Evolutionary conservation across 2,329 filamentous ascomycete species (phyloP), one percentile per base, ranked within the genome.

Genomic region (Botrytis medusae): DNA sequence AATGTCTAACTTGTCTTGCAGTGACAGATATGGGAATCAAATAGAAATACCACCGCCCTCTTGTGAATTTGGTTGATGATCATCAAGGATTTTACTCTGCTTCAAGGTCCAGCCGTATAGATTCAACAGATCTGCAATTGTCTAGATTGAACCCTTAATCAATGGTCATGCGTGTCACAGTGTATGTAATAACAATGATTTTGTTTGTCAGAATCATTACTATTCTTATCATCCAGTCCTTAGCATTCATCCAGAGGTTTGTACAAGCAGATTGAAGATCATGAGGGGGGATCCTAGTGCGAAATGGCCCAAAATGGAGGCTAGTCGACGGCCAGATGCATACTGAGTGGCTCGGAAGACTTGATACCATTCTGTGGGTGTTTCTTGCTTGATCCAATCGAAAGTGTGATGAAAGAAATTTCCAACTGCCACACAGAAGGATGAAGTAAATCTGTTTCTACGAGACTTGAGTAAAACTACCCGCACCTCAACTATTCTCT

Each of bases 241-340:
- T 32, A 40, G 18, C 48, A 68, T 68, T 68, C 65, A 57, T 68
- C 65, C 65, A 68, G 37, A 59, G 48, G 14, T 42, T 32, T 57
- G 48, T 69, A 48, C 32, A 42, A 68, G 48, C 9, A 29, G 37
- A 57, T 42, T 68, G 65, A 69, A 57, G 65, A 69, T 69, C 65
- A 69, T 69, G 65, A 57, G 65, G 65, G 65, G 48, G 65, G 51
- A 59, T 57, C 48, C 48, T 69, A 42, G 65, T 42, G 48, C 54
- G 42, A 57, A 18, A 40, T 69, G 48, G n/a, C 18, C 22, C 29
- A 37, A 29, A 32, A 51, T 68, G 63, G 37, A 29, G 54, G 18
- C 16, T 72, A 40, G 40, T 68, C 25, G 42, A 34, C 51, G 62
- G 62, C 62, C 62, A 68, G 54, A 67, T 37, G 62, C 70, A 68